phyloP scores from a whole-genome alignment of 768 basidiomycete genomes.

The Tylopilus cervinicoccineus region DNA sequence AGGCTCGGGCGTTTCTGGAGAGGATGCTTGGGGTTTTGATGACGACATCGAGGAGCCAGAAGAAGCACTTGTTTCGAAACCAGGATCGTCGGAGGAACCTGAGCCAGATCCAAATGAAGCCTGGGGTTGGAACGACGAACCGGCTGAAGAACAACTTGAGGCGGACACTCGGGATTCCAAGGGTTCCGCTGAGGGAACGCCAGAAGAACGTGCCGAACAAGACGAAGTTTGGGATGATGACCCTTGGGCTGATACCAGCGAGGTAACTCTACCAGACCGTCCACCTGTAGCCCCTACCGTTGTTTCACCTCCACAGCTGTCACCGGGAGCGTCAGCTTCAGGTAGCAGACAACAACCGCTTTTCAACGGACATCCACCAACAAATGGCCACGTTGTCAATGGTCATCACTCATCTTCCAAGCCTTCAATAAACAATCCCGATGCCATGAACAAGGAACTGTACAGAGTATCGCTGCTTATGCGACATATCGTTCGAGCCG shows the following conservation, averaged over 20 bases:
- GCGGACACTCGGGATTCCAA: slow-evolving; percentile 18
- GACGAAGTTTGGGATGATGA: slow-evolving; percentile 63
- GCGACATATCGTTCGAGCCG: slow-evolving; percentile 49
- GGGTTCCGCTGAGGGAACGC: slow-evolving; percentile 5
- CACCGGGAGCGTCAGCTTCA: slow-evolving; percentile 45
- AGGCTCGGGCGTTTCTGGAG: slow-evolving; percentile 23
- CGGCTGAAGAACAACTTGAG: slow-evolving; percentile 24
- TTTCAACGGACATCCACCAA: slow-evolving; percentile 14
- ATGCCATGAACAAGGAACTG: slow-evolving; percentile 37
- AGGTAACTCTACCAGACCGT: slow-evolving; percentile 21
- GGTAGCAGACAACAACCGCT: slow-evolving; percentile 50
- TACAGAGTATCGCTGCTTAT: slow-evolving; percentile 59
- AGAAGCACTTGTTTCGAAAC: slow-evolving; percentile 14
- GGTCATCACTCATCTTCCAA: slow-evolving; percentile 15
- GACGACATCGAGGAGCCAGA: slow-evolving; percentile 36
- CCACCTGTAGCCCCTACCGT: slow-evolving; percentile 23
- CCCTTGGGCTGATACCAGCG: slow-evolving; percentile 56
- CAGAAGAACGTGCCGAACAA: slow-evolving; percentile 34
- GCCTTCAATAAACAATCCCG: slow-evolving; percentile 16
- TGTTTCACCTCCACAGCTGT: slow-evolving; percentile 29
- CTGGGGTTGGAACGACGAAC: slow-evolving; percentile 72
- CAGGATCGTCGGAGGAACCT: slow-evolving; percentile 14
- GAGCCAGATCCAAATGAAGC: slow-evolving; percentile 51
- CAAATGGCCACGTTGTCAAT: slow-evolving; percentile 20
- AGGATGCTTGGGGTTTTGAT: slow-evolving; percentile 52